phyloP scores from a whole-genome alignment of 148 eudicot genomes.

The Chenopodium formosanum region DNA sequence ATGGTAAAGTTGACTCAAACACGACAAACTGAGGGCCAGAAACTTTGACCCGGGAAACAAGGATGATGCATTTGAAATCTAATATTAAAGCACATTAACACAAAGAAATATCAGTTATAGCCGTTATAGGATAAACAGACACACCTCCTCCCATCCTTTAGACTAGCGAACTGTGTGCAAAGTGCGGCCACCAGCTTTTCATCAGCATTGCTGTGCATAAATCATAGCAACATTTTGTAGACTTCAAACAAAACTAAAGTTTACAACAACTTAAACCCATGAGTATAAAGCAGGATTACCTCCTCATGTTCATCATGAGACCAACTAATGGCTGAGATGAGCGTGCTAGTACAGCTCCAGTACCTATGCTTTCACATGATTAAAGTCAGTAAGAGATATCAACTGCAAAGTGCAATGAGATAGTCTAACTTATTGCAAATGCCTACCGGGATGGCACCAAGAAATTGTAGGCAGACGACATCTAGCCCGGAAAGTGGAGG shows the following conservation, averaged over 20 bases:
- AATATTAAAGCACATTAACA: not conserved
- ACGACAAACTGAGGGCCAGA: not conserved
- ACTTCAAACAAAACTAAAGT: not conserved
- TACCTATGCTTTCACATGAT: conserved; percentile 36
- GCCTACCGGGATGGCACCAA: conserved; percentile 83
- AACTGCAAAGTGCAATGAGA: not conserved
- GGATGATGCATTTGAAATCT: not conserved
- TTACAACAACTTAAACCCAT: conserved; percentile 14
- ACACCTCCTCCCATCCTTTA: conserved; percentile 56
- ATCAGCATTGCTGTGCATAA: conserved; percentile 79
- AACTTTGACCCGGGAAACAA: not conserved
- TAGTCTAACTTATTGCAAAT: not conserved
- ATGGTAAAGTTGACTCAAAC: not conserved
- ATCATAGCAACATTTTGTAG: not conserved
- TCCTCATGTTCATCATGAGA: conserved; percentile 99
- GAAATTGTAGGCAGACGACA: conserved; percentile 83
- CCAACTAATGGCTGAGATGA: conserved; percentile 99
- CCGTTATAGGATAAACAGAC: conserved; percentile 1
- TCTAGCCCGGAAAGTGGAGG: conserved; percentile 87
- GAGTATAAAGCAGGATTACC: conserved; percentile 40
- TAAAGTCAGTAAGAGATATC: conserved; percentile 10
- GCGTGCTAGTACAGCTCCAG: conserved; percentile 95
- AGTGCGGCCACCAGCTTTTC: conserved; percentile 96
- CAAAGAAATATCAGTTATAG: not conserved
- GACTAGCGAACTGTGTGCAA: conserved; percentile 55